Evolutionary conservation across 2,329 filamentous ascomycete genomes (phyloP).

Genomic region (Hypoxylon sp.): DNA sequence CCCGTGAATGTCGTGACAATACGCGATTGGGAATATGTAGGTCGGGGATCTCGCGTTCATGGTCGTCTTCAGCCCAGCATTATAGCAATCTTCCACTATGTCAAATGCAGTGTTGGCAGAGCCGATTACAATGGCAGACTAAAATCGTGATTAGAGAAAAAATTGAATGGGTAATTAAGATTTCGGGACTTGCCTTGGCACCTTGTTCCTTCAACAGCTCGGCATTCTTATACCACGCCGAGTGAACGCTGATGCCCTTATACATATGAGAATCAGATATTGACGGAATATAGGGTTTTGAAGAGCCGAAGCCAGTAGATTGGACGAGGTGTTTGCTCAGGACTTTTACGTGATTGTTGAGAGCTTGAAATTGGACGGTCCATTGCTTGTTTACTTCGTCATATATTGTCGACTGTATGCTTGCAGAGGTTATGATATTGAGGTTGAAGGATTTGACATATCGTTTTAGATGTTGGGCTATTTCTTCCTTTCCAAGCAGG

Average conservation of each 20-base stretch:
- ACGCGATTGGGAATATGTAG: conserved; percentile 54
- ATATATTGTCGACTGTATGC: conserved; percentile 49
- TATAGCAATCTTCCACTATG: conserved; percentile 55
- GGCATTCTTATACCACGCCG: conserved; percentile 45
- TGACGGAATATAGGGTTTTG: conserved; percentile 46
- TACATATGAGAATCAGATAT: conserved; percentile 45
- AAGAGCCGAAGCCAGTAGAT: conserved; percentile 49
- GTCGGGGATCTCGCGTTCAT: conserved; percentile 57
- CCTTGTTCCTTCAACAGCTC: conserved; percentile 41
- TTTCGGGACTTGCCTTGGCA: conserved; percentile 40
- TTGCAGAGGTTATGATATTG: conserved; percentile 53
- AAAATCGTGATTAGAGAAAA: conserved; percentile 27
- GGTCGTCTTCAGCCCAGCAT: conserved; percentile 53
- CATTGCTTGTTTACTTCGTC: conserved; percentile 47
- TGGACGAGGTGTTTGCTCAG: conserved; percentile 49
- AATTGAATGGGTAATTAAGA: not conserved
- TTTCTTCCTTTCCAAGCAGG: conserved; percentile 46
- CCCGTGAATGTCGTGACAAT: conserved; percentile 53
- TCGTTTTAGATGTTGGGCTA: conserved; percentile 44
- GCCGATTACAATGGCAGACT: conserved; percentile 56
- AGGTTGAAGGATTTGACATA: conserved; percentile 54
- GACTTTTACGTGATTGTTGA: conserved; percentile 12
- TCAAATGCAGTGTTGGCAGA: conserved; percentile 62
- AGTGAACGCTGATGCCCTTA: conserved; percentile 51
- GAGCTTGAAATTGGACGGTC: conserved; percentile 47